These are phyloP conservation scores for Penicillium thymicola DNA, from an alignment of 2,329 filamentous ascomycete species.

Conservation along the genomic window DNA sequence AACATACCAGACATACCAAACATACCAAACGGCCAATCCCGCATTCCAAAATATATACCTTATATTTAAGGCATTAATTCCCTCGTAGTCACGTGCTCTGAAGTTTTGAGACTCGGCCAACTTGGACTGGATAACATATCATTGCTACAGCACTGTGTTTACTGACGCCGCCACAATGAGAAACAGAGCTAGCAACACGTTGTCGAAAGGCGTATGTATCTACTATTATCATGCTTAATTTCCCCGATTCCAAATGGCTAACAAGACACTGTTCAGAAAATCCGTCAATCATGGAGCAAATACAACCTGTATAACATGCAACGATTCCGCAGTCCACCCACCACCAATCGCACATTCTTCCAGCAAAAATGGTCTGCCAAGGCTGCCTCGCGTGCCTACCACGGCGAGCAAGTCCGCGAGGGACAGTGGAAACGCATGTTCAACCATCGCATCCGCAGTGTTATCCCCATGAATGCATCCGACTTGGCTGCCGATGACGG, in stretches of 20 bases:
- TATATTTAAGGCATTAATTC: conserved; percentile 3
- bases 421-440: conserved; percentile 95
- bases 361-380: conserved; percentile 98
- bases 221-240: background rate
- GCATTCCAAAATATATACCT: conserved; percentile 7
- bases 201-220: conserved; percentile 41
- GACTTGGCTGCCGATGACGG: conserved; percentile 82
- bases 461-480: conserved; percentile 76
- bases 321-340: conserved; percentile 49
- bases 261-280: conserved; percentile 59
- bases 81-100: conserved; percentile 23
- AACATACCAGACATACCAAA: background rate
- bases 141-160: conserved; percentile 14
- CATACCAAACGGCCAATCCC: background rate
- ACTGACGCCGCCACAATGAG: conserved; percentile 39
- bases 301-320: conserved; percentile 90
- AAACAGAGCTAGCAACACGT: conserved; percentile 43
- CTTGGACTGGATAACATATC: conserved; percentile 9
- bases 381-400: conserved; percentile 76
- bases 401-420: conserved; percentile 92
- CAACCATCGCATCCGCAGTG: conserved; percentile 71
- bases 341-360: conserved; percentile 69
- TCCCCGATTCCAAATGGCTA: conserved; percentile 1
- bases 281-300: conserved; percentile 96
- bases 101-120: conserved; percentile 33